Evolutionary conservation across 176 grass and related monocot genomes (phyloP).

Genomic region (Oryza glumipatula): DNA sequence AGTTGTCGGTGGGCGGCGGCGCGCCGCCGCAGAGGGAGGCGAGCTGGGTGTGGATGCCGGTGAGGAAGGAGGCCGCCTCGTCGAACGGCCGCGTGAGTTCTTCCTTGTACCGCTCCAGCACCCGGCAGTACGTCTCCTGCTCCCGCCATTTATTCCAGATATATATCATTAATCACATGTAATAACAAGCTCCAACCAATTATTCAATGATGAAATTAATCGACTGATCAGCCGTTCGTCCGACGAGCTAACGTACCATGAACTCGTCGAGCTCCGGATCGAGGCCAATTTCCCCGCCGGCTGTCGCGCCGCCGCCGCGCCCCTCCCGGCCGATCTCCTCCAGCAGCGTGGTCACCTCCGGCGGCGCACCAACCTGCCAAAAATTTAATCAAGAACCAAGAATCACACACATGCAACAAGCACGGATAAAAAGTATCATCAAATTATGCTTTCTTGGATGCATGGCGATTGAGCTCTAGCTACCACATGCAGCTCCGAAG

Average conservation of each 20-base stretch:
- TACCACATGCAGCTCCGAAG: background rate
- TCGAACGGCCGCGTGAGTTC: conserved; percentile 87
- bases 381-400: conserved; percentile 37
- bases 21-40: conserved; percentile 66
- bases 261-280: conserved; percentile 98
- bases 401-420: background rate
- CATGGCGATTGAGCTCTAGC: background rate
- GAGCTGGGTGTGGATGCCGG: conserved; percentile 80
- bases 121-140: conserved; percentile 84
- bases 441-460: background rate
- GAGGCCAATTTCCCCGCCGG: conserved; percentile 51
- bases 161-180: conserved; percentile 42
- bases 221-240: background rate
- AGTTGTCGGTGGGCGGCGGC: conserved; percentile 35
- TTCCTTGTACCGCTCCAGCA: conserved; percentile 83
- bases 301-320: background rate
- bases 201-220: background rate
- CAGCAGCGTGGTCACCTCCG: conserved; percentile 79
- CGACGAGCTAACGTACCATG: conserved; percentile 60
- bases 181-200: conserved; percentile 43
- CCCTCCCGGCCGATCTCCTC: conserved; percentile 79
- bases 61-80: conserved; percentile 91
- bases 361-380: conserved; percentile 77
- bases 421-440: background rate
- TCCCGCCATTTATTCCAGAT: background rate